Evolutionary conservation across 2,329 filamentous ascomycete species (phyloP), one percentile per base, ranked within the genome.

Genomic region (Chaetomiaceae sp.): DNA sequence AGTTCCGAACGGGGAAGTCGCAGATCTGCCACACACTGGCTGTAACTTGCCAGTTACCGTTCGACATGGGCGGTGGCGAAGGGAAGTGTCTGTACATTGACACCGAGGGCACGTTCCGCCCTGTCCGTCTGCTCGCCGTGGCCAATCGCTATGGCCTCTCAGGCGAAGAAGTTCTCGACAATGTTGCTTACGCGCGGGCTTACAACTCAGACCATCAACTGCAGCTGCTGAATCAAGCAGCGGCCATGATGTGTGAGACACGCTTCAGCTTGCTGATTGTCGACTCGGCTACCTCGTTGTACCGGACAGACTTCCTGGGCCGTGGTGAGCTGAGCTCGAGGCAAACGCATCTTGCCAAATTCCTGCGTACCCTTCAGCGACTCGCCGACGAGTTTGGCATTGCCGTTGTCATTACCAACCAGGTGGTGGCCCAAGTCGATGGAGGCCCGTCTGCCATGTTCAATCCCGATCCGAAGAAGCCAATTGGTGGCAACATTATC

Each of bases 171-270:
- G 94, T 99, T 0, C 80, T 99, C 8, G 95, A 99, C 74, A 99
- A 99, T 62, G 91, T 99, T 52, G 95, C 95, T 3, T 99, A 99
- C 69, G 95, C 95, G 45, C 86, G 94, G 55, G 94, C 94, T 9
- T 99, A 99, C 76, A 99, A 99, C 69, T 97, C 92, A 0, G 94
- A 99, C 61, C 94, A 99, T 71, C 94, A 99, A 70, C 81, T 99
- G 46, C 90, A 96, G 68, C 79, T 99, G 7, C 83, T 99, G 57
- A 94, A 94, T 64, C 92, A 97, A 70, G 95, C 94, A 3, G 87
- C 94, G 2, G 85, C 90, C 57, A 99, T 99, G 94, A 99, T 99
- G 95, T 96, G 91, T 53, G 95, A 99, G 74, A 99, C 94, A 0
- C 85, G 94, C 4, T 99, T 99, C 71, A 97, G 94, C 3, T 80